phyloP scores from a whole-genome alignment of 441 rosid genomes.

The Gossypium trilobum region DNA sequence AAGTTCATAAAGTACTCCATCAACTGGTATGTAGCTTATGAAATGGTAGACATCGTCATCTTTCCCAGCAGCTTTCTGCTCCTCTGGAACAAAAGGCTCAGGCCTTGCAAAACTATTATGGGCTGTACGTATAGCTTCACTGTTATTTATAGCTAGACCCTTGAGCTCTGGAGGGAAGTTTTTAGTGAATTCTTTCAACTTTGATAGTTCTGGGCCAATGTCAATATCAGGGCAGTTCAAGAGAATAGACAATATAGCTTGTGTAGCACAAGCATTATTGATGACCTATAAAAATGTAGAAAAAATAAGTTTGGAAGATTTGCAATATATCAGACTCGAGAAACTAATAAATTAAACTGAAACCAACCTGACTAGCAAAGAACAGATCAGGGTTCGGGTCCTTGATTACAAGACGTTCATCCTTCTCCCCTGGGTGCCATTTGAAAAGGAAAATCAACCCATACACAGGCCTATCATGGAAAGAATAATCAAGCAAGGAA shows the following conservation, averaged over 20 bases:
- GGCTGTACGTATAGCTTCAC: slow-evolving; percentile 79
- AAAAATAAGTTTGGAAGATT: background rate
- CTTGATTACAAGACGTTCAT: slow-evolving; percentile 67
- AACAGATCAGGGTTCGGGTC: slow-evolving; percentile 73
- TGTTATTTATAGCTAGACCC: slow-evolving; percentile 94
- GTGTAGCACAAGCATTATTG: slow-evolving; percentile 97
- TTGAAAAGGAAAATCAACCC: slow-evolving; percentile 96
- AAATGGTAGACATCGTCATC: slow-evolving; percentile 95
- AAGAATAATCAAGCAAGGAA: background rate
- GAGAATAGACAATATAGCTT: slow-evolving; percentile 84
- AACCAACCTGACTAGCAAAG: slow-evolving; percentile 81
- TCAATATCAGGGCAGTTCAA: slow-evolving; percentile 80
- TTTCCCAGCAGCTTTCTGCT: slow-evolving; percentile 71
- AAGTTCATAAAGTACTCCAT: slow-evolving; percentile 84
- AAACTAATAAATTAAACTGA: background rate
- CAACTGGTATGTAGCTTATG: slow-evolving; percentile 82
- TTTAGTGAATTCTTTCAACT: slow-evolving; percentile 76
- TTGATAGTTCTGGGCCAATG: slow-evolving; percentile 71
- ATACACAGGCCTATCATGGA: slow-evolving; percentile 64
- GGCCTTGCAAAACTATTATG: slow-evolving; percentile 96
- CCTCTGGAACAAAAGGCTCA: slow-evolving; percentile 85
- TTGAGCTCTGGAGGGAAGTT: slow-evolving; percentile 88
- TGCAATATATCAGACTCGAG: background rate
- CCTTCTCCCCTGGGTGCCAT: slow-evolving; percentile 90
- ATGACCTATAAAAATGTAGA: slow-evolving; percentile 37